Conservation (phyloP, 1,284 basidiomycete genomes). For the Rhodofomes roseus region DNA sequence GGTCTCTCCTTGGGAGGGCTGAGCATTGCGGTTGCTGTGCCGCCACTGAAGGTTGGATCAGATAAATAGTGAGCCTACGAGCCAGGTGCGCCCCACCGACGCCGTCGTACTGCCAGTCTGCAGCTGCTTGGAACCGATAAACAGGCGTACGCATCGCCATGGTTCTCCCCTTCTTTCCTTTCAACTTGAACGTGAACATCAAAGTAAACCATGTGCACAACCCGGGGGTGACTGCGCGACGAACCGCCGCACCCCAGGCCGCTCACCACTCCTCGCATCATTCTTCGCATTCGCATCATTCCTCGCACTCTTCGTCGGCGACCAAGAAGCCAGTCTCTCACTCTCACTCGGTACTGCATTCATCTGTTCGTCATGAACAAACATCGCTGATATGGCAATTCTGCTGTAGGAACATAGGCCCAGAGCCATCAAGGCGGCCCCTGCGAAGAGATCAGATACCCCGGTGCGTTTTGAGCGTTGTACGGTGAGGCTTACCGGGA, state of each 20-base stretch:
- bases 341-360: not conserved
- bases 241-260: not conserved
- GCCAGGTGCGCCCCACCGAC: too few relatives aligned
- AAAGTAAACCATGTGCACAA: not conserved
- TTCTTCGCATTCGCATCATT: not conserved
- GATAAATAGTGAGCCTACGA: too few relatives aligned
- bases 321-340: not conserved
- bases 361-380: too few relatives aligned
- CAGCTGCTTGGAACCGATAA: too few relatives aligned
- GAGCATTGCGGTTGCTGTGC: too few relatives aligned
- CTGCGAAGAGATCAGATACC: not conserved
- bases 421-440: not conserved
- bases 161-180: not conserved
- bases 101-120: too few relatives aligned
- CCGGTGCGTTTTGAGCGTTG: not conserved
- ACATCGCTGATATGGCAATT: not conserved
- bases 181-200: not conserved
- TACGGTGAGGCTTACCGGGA: not conserved
- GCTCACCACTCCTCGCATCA: not conserved
- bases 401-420: not conserved
- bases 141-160: not conserved
- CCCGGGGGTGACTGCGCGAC: not conserved
- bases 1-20: too few relatives aligned
- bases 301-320: not conserved
- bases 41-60: too few relatives aligned